Base-by-base conservation (phyloP, 2,329 filamentous ascomycete species). In the Colletotrichum karsti region DNA sequence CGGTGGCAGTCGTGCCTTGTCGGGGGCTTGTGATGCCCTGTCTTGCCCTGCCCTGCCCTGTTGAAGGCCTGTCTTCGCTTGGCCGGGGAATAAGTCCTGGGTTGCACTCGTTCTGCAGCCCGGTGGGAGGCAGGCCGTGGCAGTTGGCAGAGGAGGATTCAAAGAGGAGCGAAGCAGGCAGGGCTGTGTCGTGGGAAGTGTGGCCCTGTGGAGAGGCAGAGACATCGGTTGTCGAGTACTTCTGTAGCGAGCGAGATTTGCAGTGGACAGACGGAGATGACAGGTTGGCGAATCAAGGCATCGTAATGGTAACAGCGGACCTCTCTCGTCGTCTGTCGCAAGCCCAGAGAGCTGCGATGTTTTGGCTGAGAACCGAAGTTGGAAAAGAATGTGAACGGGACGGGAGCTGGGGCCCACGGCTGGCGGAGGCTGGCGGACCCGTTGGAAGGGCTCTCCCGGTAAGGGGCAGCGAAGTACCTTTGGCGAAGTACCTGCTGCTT, bases 181-280 rank as follows among this genome's bases (percentile, higher is more conserved):
- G 60, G 65, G 65, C 60, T 54, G 65, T 68, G 65, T 58, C 65
- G 44, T 64, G 42, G 60, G 50, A 63, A 67, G 41, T 53, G 63
- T 56, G 53, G 44, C 22, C 18, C 35, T 63, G 59, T 57, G 64
- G 59, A 67, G 59, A 44, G 30, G 57, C 48, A 58, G 64, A 64
- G 60, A 53, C 53, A 58, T 9, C 46, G 22, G 35, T 42, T 13
- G 26, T 55, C 20, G 28, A 8, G 9, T 18, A 15, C 28, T 10
- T 33, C 46, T 18, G 20, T 48, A 35, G 13, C 20, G 33, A 37
- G 64, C 53, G 60, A 64, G 44, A 67, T 67, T 67, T 48, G 50
- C 22, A 51, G 54, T 54, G 60, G 64, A 20, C 37, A 35, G 37
- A 39, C 8, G 33, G 37, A 64, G 35, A 64, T 59, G 53, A 65